phyloP scores from a whole-genome alignment of 805 yeast genomes.

The Nakazawaea holstii region DNA sequence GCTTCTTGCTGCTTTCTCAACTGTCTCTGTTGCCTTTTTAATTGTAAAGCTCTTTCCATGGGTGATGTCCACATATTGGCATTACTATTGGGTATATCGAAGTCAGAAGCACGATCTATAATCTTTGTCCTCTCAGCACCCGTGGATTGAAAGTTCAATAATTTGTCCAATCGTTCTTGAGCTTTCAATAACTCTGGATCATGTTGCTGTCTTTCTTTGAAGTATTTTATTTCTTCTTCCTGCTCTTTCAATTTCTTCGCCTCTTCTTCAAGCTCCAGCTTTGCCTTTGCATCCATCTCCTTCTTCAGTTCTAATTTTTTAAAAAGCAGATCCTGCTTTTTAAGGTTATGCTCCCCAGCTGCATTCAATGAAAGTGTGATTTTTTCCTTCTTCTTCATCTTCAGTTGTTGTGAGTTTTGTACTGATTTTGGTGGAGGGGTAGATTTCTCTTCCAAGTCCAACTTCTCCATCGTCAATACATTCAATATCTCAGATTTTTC shows the following conservation, averaged over 20 bases:
- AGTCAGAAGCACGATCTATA: conserved; percentile 91
- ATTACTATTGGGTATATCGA: conserved; percentile 53
- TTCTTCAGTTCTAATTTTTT: conserved; percentile 32
- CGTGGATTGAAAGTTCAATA: conserved; percentile 76
- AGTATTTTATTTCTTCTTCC: conserved; percentile 36
- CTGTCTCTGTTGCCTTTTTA: conserved; percentile 80
- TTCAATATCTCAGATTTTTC: conserved; percentile 56
- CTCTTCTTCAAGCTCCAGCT: conserved; percentile 24
- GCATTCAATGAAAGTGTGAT: conserved; percentile 50
- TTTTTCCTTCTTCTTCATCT: conserved; percentile 37
- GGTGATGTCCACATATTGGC: conserved; percentile 80
- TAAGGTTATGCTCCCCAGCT: conserved; percentile 60
- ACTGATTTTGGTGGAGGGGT: conserved; percentile 11
- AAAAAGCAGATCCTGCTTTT: conserved; percentile 62
- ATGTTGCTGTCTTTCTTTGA: conserved; percentile 31
- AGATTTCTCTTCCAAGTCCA: conserved; percentile 29
- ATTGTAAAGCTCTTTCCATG: conserved; percentile 78
- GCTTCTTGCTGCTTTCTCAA: conserved; percentile 57
- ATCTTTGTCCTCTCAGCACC: conserved; percentile 88
- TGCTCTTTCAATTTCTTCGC: conserved; percentile 34
- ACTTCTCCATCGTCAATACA: conserved; percentile 49
- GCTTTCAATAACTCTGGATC: conserved; percentile 66
- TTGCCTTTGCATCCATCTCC: conserved; percentile 19
- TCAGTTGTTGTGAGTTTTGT: conserved; percentile 16
- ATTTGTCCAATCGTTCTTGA: conserved; percentile 62